Conservation (phyloP, 805 yeast species). For the Clavispora asparagi region DNA sequence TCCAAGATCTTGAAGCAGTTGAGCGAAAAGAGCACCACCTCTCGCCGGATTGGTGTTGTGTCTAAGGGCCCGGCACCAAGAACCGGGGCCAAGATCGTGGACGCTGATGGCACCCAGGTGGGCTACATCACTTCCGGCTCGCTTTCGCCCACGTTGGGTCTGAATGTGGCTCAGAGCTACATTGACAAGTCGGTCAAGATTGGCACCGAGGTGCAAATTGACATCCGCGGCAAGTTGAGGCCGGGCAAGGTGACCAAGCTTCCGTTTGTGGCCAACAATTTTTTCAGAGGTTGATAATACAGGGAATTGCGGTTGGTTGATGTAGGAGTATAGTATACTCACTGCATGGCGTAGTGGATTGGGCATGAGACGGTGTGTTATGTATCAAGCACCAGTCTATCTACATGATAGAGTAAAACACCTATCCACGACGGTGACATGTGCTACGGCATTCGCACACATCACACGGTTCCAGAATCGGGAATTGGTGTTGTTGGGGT, state of each 20-base stretch:
- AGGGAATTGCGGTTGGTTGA: background rate
- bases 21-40: constrained; percentile 54
- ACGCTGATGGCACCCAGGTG: constrained; percentile 47
- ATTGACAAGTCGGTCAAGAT: constrained; percentile 66
- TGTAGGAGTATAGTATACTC: too few relatives aligned
- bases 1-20: constrained; percentile 65
- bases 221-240: constrained; percentile 78
- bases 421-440: too few relatives aligned
- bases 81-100: constrained; percentile 61
- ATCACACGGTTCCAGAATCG: too few relatives aligned
- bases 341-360: background rate
- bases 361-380: background rate
- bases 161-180: constrained; percentile 89
- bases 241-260: constrained; percentile 72
- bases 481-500: too few relatives aligned
- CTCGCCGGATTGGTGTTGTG: constrained; percentile 66
- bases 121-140: constrained; percentile 60
- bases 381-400: too few relatives aligned
- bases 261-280: constrained; percentile 78
- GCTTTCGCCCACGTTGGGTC: constrained; percentile 56
- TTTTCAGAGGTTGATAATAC: constrained; percentile 44
- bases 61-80: constrained; percentile 92
- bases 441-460: too few relatives aligned
- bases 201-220: constrained; percentile 68
- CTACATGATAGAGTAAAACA: too few relatives aligned